Base-by-base conservation (phyloP, 495 filamentous ascomycete species). In the Aspergillus homomorphus region DNA sequence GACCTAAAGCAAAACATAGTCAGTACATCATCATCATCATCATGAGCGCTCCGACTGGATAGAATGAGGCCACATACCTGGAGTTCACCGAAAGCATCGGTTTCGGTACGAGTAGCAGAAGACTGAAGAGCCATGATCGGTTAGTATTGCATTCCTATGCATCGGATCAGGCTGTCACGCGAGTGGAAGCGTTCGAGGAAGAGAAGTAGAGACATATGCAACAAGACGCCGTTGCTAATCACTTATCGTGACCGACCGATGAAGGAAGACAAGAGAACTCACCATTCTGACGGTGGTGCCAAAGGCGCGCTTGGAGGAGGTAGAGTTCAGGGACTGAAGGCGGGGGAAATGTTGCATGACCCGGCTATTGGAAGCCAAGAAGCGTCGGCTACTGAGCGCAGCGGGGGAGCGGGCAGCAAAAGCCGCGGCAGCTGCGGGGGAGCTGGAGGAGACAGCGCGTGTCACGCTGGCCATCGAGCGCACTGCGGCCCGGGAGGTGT, bases 61-160 rank as follows among this genome's bases (percentile, higher is more conserved):
- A 38, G 4, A 43, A 38, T 22, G n/a, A 19, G 19, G 15, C 9
- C 22, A 65, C 72, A 60, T 59, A 82, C 79, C 77, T 86, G 75
- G 72, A 98, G 86, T 74, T 96, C 93, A 70, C 94, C 94, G 76
- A 98, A 98, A 71, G 95, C 95, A 84, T 98, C 94, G 69, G 82
- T 91, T 78, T 98, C 94, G 66, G 86, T 89, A 80, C 94, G 78
- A 45, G 69, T 52, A 57, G 56, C 71, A 24, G 73, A 68, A 67
- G 76, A 73, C 77, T 80, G 65, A 52, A 54, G 28, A 45, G 33
- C 14, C 33, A 63, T 61, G 45, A 62, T 56, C 55, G 28, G 48
- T 64, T 44, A 57, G 56, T 44, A 51, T 9, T 30, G 48, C 21
- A 33, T 23, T 21, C 30, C 38, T 5, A 42, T 48, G n/a, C 19